Percentiles rank a stretch among this genome's conserved stretches.
Conservation (phyloP, 108 stramenopile species). For the Thalassiosira profunda region DNA sequence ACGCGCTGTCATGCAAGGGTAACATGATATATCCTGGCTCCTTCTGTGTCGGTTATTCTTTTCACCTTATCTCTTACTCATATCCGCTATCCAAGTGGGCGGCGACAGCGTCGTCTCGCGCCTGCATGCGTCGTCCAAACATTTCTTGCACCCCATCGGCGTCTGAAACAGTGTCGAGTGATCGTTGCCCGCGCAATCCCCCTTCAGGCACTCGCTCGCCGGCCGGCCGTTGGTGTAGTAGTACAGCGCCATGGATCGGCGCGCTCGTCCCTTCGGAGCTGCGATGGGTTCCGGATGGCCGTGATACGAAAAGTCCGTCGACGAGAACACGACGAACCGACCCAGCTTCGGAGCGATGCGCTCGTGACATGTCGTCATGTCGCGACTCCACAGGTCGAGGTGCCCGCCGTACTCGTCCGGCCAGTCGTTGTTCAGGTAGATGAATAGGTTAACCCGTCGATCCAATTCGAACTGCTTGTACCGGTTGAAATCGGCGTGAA, state of each 20-base stretch:
- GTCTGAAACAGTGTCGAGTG: slow-evolving; percentile 22
- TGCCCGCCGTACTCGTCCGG: slow-evolving; percentile 41
- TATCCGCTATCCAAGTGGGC: too few species aligned
- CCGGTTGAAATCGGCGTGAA: slow-evolving; percentile 50
- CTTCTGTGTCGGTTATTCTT: too few species aligned
- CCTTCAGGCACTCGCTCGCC: slow-evolving; percentile 18
- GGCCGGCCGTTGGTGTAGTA: slow-evolving; percentile 47
- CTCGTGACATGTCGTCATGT: slow-evolving; percentile 26
- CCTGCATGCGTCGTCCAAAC: too few species aligned
- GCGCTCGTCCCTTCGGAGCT: slow-evolving; percentile 10
- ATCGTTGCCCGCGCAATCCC: slow-evolving; percentile 3
- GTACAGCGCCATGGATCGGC: slow-evolving; percentile 44
- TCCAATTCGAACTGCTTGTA: slow-evolving; percentile 15
- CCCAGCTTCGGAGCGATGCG: slow-evolving; percentile 27
- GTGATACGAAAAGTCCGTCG: slow-evolving; percentile 52
- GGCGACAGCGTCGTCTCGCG: too few species aligned
- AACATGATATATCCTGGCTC: too few species aligned
- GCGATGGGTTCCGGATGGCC: slow-evolving; percentile 45
- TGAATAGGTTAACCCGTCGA: slow-evolving; percentile 43
- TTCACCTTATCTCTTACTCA: too few species aligned
- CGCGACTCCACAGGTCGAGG: slow-evolving; percentile 43
- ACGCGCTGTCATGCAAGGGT: too few species aligned
- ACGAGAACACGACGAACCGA: slow-evolving; percentile 47
- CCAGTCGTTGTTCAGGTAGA: slow-evolving; percentile 51
- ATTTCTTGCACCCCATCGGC: too few species aligned